phyloP scores from a whole-genome alignment of 2,329 filamentous ascomycete species.

The Fusarium aywerte region DNA sequence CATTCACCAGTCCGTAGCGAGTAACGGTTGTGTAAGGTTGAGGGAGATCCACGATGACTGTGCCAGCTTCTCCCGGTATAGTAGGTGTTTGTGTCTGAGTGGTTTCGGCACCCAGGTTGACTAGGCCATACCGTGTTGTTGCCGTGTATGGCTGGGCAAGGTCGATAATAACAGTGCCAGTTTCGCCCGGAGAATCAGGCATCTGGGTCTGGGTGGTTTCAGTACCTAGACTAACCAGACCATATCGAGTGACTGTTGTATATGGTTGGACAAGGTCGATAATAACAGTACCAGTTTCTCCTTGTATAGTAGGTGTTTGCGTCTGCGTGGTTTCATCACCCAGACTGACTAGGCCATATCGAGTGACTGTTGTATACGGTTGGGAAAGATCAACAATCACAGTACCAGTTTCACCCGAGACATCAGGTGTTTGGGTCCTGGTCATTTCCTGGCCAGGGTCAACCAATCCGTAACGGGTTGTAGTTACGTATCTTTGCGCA shows the following conservation, averaged over 20 bases:
- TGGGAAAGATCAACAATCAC: not conserved
- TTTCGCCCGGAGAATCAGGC: not conserved
- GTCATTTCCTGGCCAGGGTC: not conserved
- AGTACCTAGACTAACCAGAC: not conserved
- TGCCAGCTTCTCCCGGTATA: not conserved
- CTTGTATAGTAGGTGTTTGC: not conserved
- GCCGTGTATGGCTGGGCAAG: not conserved
- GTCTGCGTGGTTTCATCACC: not conserved
- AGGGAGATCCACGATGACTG: not conserved
- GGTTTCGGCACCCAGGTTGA: not conserved
- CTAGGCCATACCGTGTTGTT: not conserved
- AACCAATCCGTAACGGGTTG: not conserved
- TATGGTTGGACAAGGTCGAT: not conserved
- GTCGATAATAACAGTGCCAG: not conserved
- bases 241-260: not conserved
- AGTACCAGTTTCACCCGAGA: not conserved
- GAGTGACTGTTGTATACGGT: not conserved
- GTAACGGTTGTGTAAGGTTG: slow-evolving; percentile 1
- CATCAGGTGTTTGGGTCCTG: not conserved
- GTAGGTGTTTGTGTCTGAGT: not conserved
- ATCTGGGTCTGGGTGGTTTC: not conserved
- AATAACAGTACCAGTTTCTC: not conserved
- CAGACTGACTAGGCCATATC: not conserved
- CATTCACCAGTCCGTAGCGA: not conserved
- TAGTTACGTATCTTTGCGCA: not conserved